These are phyloP conservation scores for Rhododendron kiyosumense DNA, from an alignment of 148 eudicot genomes.

Conservation along the genomic window DNA sequence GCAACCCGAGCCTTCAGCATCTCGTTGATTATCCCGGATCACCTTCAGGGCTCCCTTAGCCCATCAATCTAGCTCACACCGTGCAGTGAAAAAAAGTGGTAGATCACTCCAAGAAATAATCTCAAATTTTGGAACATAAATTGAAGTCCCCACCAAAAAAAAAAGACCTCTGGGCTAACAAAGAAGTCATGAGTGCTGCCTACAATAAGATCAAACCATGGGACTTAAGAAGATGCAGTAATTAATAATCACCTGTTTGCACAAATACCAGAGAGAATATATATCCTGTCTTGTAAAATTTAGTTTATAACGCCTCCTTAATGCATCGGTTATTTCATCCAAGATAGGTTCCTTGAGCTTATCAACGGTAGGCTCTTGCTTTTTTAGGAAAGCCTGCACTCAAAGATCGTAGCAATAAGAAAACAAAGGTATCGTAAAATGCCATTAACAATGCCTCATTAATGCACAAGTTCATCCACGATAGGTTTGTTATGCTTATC, in stretches of 20 bases:
- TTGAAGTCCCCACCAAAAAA: neutral
- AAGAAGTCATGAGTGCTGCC: neutral
- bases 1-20: no score
- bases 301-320: constrained; percentile 61
- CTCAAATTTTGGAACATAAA: neutral
- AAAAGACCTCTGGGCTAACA: neutral
- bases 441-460: neutral
- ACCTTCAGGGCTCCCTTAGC: no score
- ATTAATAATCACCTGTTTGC: constrained; percentile 68
- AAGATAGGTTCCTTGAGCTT: constrained; percentile 78
- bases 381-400: constrained; percentile 61
- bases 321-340: constrained; percentile 49
- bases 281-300: constrained; percentile 67
- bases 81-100: neutral
- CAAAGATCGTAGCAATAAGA: neutral
- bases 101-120: neutral
- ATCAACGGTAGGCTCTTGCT: constrained; percentile 72
- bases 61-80: neutral
- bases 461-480: neutral
- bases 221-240: neutral
- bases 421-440: neutral
- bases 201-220: neutral
- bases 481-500: neutral
- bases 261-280: constrained; percentile 88
- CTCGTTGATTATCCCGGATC: no score